Base-by-base conservation (phyloP, 176 grass and related monocot species). In the Coix lacrymajobi region DNA sequence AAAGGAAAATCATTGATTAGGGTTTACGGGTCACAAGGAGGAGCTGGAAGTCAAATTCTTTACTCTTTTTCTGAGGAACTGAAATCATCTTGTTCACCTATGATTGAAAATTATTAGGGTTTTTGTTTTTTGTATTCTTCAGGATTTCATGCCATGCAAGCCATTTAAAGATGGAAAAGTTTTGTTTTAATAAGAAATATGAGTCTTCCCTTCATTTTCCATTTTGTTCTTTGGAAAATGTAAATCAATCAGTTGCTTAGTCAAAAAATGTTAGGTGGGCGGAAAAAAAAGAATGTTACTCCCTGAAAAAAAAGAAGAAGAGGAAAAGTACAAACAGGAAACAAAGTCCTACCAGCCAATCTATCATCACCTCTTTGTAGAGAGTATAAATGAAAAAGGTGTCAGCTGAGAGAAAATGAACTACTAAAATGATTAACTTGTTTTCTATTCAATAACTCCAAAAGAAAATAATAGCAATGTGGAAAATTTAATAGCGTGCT, bases 401-500 rank as follows among this genome's bases (percentile, higher is more conserved):
- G 15, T 65, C 6, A 8, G 48, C 58, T 44, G 40, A 66, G 33
- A 85, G 26, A 87, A 85, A 81, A 6, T 24, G 68, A 75, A 12
- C 32, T 76, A 66, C 17, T 25, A 83, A 76, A 16, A 22, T 77
- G 15, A 29, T 62, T 71, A 65, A 3, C 33, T 31, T 26, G 13
- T 75, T 91, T 19, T 70, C n/a, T 28, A 78, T 71, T 31, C 22
- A 77, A 54, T 24, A 61, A 61, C 3, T 75, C 8, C 25, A 66
- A 79, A 17, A 80, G 14, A 39, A 62, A 69, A 81, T 36, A 64
- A 74, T 51, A 67, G 58, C 39, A 66, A 61, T 69, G 30, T 41
- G 34, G 60, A 40, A 44, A 43, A 69, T 17, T 60, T 63, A 36
- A 43, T 78, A 72, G 71, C 54, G 85, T 86, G 48, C 11, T 81